phyloP scores from a whole-genome alignment of 768 basidiomycete genomes.

The Suillus placidus region DNA sequence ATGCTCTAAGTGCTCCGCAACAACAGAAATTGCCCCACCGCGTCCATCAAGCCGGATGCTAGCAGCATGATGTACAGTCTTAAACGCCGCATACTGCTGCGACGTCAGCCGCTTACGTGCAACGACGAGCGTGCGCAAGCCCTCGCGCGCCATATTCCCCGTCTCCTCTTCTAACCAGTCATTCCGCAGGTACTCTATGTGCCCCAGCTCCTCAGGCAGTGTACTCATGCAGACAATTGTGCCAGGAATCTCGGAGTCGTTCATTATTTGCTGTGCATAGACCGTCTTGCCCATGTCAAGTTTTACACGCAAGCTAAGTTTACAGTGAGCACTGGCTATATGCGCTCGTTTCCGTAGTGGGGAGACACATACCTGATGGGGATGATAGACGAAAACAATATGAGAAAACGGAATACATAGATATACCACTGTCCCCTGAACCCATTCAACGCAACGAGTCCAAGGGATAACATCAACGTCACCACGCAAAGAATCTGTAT shows the following conservation, averaged over 20 bases:
- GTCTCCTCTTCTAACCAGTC: slow-evolving; percentile 99
- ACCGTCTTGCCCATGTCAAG: slow-evolving; percentile 99
- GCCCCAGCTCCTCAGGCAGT: slow-evolving; percentile 92
- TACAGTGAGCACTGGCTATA: background rate
- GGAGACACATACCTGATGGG: slow-evolving; percentile 88
- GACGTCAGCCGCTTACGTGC: slow-evolving; percentile 75
- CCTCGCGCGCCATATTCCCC: slow-evolving; percentile 97
- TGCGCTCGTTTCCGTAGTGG: background rate
- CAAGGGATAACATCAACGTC: slow-evolving; percentile 88
- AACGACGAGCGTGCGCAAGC: slow-evolving; percentile 91
- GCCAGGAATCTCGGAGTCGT: slow-evolving; percentile 87
- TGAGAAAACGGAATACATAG: slow-evolving; percentile 95
- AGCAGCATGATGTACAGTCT: slow-evolving; percentile 70
- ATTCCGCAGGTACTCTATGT: slow-evolving; percentile 94
- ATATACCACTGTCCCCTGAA: slow-evolving; percentile 96
- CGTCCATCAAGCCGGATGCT: slow-evolving; percentile 78
- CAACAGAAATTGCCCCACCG: slow-evolving; percentile 79
- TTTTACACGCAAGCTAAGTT: slow-evolving; percentile 88
- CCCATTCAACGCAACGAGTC: slow-evolving; percentile 93
- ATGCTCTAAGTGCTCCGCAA: slow-evolving; percentile 77
- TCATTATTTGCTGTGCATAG: slow-evolving; percentile 95
- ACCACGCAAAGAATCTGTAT: slow-evolving; percentile 88
- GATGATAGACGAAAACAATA: slow-evolving; percentile 98
- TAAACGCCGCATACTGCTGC: slow-evolving; percentile 76
- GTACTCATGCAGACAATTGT: slow-evolving; percentile 99